These are phyloP conservation scores for Colletotrichum liaoningense DNA, from an alignment of 2,329 filamentous ascomycete species.

Conservation along the genomic window DNA sequence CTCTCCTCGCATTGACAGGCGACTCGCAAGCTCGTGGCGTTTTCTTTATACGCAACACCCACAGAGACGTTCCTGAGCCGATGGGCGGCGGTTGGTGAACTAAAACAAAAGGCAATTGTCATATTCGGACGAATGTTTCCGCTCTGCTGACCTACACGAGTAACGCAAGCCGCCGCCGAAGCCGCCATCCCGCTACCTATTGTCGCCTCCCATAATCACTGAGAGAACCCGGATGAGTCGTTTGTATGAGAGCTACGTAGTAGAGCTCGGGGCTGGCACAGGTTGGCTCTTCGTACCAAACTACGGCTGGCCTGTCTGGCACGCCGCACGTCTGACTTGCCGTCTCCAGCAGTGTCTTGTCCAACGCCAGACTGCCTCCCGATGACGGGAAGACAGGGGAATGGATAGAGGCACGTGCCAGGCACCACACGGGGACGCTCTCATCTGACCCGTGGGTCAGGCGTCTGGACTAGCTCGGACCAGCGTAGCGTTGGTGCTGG, in stretches of 20 bases:
- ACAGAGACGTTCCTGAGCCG: constrained; percentile 11
- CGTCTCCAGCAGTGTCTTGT: neutral
- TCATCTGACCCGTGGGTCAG: constrained; percentile 36
- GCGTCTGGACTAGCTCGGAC: constrained; percentile 31
- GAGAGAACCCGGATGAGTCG: constrained; percentile 13
- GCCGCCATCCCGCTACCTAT: neutral
- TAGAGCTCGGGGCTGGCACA: neutral
- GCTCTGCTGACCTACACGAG: neutral
- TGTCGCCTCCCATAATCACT: neutral
- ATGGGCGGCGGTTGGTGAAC: neutral
- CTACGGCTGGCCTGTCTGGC: neutral
- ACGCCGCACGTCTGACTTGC: neutral
- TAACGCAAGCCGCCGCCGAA: neutral
- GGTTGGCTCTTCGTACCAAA: neutral
- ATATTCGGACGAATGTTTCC: constrained; percentile 3
- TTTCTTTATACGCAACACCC: constrained; percentile 2
- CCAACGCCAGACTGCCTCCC: constrained; percentile 13
- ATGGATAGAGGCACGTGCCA: constrained; percentile 31
- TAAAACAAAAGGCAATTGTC: neutral
- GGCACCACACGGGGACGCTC: constrained; percentile 25
- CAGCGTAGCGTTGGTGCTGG: constrained; percentile 35
- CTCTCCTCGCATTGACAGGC: constrained; percentile 21
- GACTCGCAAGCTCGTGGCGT: constrained; percentile 30
- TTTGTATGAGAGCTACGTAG: neutral
- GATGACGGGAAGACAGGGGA: constrained; percentile 32